phyloP scores from a whole-genome alignment of 768 basidiomycete species.

The Tricholoma matsutake region DNA sequence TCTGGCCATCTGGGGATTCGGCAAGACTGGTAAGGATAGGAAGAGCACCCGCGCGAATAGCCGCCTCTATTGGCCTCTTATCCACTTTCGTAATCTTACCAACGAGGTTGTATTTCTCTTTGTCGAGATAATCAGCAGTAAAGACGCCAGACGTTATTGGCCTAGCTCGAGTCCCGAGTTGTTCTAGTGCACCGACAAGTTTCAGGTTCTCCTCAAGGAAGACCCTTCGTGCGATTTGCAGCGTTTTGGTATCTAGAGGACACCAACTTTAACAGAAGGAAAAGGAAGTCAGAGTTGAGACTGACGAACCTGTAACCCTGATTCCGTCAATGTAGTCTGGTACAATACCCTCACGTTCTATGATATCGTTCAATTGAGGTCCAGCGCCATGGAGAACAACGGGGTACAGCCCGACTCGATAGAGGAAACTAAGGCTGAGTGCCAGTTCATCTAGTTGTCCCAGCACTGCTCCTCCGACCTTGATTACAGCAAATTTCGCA shows the following conservation, averaged over 20 bases:
- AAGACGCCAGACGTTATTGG: slow-evolving; percentile 99
- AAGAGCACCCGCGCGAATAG: slow-evolving; percentile 92
- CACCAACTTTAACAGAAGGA: not conserved
- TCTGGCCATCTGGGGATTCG: slow-evolving; percentile 94
- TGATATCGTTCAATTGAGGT: slow-evolving; percentile 91
- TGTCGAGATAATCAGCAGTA: slow-evolving; percentile 94
- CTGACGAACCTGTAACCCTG: slow-evolving; percentile 82
- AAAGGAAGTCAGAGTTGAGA: slow-evolving; percentile 2
- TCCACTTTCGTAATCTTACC: slow-evolving; percentile 94
- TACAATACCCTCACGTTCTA: slow-evolving; percentile 88
- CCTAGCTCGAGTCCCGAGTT: slow-evolving; percentile 92
- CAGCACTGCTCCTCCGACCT: slow-evolving; percentile 95
- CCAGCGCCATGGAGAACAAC: slow-evolving; percentile 96
- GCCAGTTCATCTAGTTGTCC: slow-evolving; percentile 92
- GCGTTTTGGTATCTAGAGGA: slow-evolving; percentile 80
- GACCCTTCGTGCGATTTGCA: slow-evolving; percentile 90
- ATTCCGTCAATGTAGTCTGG: slow-evolving; percentile 99
- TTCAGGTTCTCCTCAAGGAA: slow-evolving; percentile 98
- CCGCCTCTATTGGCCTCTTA: slow-evolving; percentile 94
- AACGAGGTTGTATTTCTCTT: slow-evolving; percentile 91
- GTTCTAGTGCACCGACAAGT: slow-evolving; percentile 89
- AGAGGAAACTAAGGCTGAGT: slow-evolving; percentile 92
- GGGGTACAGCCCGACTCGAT: slow-evolving; percentile 96
- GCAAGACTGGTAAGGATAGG: slow-evolving; percentile 95
- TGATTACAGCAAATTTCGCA: slow-evolving; percentile 96